Percentiles rank a stretch among this genome's conserved stretches.
These are phyloP conservation scores for Physcomitrium patens DNA, from an alignment of 225 moss, liverwort and hornwort species.

Conservation along the genomic window DNA sequence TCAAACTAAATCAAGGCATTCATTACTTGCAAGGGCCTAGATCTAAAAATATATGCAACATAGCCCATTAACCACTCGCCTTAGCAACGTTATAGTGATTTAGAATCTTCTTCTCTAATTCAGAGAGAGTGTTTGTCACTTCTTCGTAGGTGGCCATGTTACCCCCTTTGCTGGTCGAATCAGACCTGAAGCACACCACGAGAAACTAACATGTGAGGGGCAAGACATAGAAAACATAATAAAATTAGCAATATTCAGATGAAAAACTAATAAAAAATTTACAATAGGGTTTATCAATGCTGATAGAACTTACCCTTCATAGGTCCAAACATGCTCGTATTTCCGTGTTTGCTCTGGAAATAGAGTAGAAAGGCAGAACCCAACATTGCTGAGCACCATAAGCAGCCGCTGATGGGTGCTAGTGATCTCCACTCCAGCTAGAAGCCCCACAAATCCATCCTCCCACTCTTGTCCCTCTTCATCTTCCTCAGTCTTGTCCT, in stretches of 20 bases:
- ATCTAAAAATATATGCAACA: background rate
- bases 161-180: slow-evolving; percentile 26
- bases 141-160: slow-evolving; percentile 45
- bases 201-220: background rate
- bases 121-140: slow-evolving; percentile 35
- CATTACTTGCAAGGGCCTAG: background rate
- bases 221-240: background rate
- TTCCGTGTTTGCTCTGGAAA: slow-evolving; percentile 68
- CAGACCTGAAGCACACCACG: background rate
- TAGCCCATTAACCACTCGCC: slow-evolving; percentile 24
- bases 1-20: background rate
- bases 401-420: slow-evolving; percentile 82
- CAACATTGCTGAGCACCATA: slow-evolving; percentile 89
- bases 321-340: slow-evolving; percentile 74
- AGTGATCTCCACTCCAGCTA: slow-evolving; percentile 80
- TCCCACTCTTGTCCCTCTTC: slow-evolving; percentile 45
- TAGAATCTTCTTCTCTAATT: slow-evolving; percentile 53
- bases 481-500: slow-evolving; percentile 35
- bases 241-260: background rate
- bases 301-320: slow-evolving; percentile 50
- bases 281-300: too few relatives aligned
- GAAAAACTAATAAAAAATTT: background rate
- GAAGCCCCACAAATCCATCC: slow-evolving; percentile 75
- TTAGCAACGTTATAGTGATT: slow-evolving; percentile 51
- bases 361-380: slow-evolving; percentile 77